phyloP scores from a whole-genome alignment of 306 rosid genomes.

The Fagus crenata region DNA sequence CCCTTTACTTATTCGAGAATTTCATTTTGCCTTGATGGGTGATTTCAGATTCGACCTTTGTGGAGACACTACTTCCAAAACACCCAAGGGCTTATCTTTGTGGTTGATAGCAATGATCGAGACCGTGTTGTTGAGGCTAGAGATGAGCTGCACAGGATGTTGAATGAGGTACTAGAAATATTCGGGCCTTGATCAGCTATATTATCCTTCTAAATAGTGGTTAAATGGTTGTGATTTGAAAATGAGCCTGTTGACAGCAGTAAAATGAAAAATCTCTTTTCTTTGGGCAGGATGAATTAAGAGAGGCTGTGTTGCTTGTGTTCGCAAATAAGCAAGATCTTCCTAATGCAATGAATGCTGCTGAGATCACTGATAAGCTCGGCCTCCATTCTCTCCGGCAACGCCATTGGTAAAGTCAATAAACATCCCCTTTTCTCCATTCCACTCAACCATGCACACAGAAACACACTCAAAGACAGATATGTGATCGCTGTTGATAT shows the following conservation, averaged over 20 bases:
- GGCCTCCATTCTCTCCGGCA: slow-evolving; percentile 67
- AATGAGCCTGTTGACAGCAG: not conserved
- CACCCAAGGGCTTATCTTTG: slow-evolving; percentile 74
- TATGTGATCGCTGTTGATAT: slow-evolving; percentile 4
- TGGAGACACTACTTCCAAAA: slow-evolving; percentile 81
- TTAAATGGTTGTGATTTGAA: not conserved
- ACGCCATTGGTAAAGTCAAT: slow-evolving; percentile 54
- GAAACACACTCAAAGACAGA: not conserved
- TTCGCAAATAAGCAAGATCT: slow-evolving; percentile 78
- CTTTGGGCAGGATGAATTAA: slow-evolving; percentile 52
- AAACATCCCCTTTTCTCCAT: slow-evolving; percentile 3
- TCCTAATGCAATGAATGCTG: slow-evolving; percentile 77
- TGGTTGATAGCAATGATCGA: slow-evolving; percentile 71
- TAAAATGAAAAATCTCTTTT: slow-evolving; percentile 9
- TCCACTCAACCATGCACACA: not conserved
- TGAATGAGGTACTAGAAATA: slow-evolving; percentile 53
- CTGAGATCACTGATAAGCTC: slow-evolving; percentile 64
- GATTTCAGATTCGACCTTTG: slow-evolving; percentile 51
- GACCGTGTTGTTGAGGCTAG: slow-evolving; percentile 75
- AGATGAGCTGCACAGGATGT: slow-evolving; percentile 70
- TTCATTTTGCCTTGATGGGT: not conserved
- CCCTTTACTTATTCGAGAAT: not conserved
- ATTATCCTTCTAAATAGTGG: not conserved
- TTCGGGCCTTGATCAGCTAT: not conserved
- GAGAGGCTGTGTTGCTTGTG: slow-evolving; percentile 69